Percentiles rank a stretch among this genome's conserved stretches.
These are phyloP conservation scores for Rhododendron simsii DNA, from an alignment of 148 eudicot species.

Conservation along the genomic window DNA sequence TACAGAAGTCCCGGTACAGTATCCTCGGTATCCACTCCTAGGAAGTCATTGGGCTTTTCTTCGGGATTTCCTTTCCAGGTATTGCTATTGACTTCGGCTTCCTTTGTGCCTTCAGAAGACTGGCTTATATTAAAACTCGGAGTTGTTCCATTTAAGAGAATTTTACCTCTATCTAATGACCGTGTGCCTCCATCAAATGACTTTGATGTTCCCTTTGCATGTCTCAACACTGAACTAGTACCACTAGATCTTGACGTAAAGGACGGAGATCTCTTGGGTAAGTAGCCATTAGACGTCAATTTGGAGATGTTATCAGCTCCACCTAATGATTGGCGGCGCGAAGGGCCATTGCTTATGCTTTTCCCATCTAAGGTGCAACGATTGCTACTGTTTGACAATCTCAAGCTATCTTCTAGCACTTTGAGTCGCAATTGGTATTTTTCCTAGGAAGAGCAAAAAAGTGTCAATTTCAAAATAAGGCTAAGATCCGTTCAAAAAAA, in stretches of 20 bases:
- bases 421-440: conserved; percentile 55
- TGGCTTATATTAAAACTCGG: conserved; percentile 43
- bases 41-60: conserved; percentile 58
- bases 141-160: conserved; percentile 49
- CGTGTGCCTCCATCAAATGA: conserved; percentile 71
- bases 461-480: neutral
- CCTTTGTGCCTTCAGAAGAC: conserved; percentile 56
- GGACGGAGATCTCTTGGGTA: conserved; percentile 62
- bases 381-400: conserved; percentile 34
- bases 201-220: conserved; percentile 73
- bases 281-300: conserved; percentile 53
- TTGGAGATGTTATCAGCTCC: conserved; percentile 57
- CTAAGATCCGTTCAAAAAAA: neutral
- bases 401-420: conserved; percentile 61
- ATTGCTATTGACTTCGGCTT: conserved; percentile 35
- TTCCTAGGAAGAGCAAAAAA: conserved; percentile 31
- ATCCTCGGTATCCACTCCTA: conserved; percentile 55
- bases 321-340: conserved; percentile 60
- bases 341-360: conserved; percentile 38
- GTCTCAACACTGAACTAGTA: conserved; percentile 48
- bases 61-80: conserved; percentile 50
- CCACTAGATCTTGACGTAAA: conserved; percentile 49
- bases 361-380: conserved; percentile 36
- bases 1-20: conserved; percentile 69
- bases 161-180: conserved; percentile 73